phyloP scores from a whole-genome alignment of 495 filamentous ascomycete genomes.

The Neurospora sp. region DNA sequence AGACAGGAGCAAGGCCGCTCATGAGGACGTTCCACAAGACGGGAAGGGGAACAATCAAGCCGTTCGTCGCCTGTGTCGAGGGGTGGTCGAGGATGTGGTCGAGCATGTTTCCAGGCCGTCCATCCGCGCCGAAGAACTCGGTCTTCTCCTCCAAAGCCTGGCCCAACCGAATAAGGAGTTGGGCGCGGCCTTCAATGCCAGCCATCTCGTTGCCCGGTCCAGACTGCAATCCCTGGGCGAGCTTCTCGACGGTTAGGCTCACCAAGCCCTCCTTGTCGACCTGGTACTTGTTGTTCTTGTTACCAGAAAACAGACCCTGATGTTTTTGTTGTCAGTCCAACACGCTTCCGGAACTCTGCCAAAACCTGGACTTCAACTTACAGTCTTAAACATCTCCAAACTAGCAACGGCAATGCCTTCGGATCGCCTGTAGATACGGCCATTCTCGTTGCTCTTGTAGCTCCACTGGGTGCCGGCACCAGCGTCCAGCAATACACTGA shows the following conservation, averaged over 20 bases:
- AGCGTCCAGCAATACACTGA: conserved; percentile 84
- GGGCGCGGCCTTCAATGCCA: conserved; percentile 78
- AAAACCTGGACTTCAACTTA: conserved; percentile 11
- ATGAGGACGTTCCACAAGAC: conserved; percentile 86
- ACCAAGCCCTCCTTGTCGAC: conserved; percentile 78
- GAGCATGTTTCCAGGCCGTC: conserved; percentile 87
- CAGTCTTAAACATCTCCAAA: conserved; percentile 91
- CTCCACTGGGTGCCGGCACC: conserved; percentile 78
- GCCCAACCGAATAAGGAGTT: conserved; percentile 65
- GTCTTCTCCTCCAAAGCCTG: conserved; percentile 64
- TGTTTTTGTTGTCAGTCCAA: not conserved
- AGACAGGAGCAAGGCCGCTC: conserved; percentile 77
- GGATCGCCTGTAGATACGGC: conserved; percentile 71
- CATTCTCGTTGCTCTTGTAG: conserved; percentile 86
- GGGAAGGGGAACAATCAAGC: conserved; percentile 81
- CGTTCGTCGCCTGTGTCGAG: conserved; percentile 73
- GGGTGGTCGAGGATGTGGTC: conserved; percentile 92
- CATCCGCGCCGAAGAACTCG: conserved; percentile 77
- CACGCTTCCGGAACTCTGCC: not conserved
- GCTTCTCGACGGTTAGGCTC: conserved; percentile 59
- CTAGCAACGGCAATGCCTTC: conserved; percentile 91
- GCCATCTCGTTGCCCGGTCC: conserved; percentile 71
- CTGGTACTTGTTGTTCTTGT: conserved; percentile 68
- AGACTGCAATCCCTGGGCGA: conserved; percentile 78
- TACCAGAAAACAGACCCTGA: conserved; percentile 78